These are phyloP conservation scores for Yamadazyma takamatsuzukensis DNA, from an alignment of 805 yeast species.

Conservation along the genomic window DNA sequence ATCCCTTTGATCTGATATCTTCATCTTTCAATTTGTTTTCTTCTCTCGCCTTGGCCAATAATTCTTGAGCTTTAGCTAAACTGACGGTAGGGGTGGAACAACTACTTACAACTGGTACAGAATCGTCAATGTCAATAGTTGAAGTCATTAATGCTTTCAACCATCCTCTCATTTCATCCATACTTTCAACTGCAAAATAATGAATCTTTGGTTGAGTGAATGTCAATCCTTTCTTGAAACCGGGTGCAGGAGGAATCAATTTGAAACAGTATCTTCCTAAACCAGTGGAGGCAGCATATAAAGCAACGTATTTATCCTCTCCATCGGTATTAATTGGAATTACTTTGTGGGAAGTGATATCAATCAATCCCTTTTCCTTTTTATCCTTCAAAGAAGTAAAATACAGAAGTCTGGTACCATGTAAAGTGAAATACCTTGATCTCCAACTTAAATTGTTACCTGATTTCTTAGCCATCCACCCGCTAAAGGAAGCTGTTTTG, in stretches of 20 bases:
- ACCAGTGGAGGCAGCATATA: slow-evolving; percentile 91
- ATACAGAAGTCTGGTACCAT: slow-evolving; percentile 90
- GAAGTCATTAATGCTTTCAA: slow-evolving; percentile 92
- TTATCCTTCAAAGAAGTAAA: slow-evolving; percentile 74
- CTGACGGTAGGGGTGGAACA: slow-evolving; percentile 96
- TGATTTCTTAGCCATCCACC: slow-evolving; percentile 91
- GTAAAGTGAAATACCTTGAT: slow-evolving; percentile 77
- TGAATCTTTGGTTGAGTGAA: slow-evolving; percentile 96
- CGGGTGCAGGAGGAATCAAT: slow-evolving; percentile 95
- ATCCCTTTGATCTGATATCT: slow-evolving; percentile 43
- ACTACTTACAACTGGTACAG: slow-evolving; percentile 86
- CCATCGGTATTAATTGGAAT: slow-evolving; percentile 53
- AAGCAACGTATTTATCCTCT: slow-evolving; percentile 72
- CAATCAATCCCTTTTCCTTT: slow-evolving; percentile 88
- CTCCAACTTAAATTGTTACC: slow-evolving; percentile 90
- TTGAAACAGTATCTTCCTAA: slow-evolving; percentile 93
- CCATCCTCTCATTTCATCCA: slow-evolving; percentile 93
- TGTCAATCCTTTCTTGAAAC: slow-evolving; percentile 89
- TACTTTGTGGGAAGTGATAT: slow-evolving; percentile 91
- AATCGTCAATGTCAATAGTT: slow-evolving; percentile 91
- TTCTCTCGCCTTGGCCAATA: slow-evolving; percentile 79
- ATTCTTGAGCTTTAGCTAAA: slow-evolving; percentile 78
- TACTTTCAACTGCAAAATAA: slow-evolving; percentile 90
- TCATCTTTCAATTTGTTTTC: slow-evolving; percentile 57
- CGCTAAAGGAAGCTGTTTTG: slow-evolving; percentile 70